Base-by-base conservation (phyloP, 495 filamentous ascomycete genomes). In the Neurospora pannonica region DNA sequence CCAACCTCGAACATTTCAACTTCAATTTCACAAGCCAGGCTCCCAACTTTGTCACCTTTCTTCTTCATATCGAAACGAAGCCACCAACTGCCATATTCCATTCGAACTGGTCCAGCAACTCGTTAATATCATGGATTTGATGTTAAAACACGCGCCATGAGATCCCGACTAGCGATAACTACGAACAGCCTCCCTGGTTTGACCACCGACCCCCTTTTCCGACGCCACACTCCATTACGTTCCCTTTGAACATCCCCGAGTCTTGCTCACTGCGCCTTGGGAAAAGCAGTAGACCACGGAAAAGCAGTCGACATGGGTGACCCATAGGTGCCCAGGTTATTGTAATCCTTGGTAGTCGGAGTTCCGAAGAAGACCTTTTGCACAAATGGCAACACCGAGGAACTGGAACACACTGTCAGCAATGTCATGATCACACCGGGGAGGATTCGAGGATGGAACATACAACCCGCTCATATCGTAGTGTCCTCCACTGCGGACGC, bases 381-480 rank as follows among this genome's bases (percentile, higher is more conserved):
- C 38, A 87, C 86, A 76, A 85, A 87, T 8, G 86, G 86, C 70
- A 87, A 77, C 19, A 88, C 81, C 60, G 84, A 84, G 34, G 85
- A 79, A 74, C 84, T 86, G 73, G 24, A 40, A 38, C 4, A n/a
- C 8, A 31, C n/a, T n/a, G 77, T 48, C 36, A 62, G 39, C n/a
- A 54, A 24, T 7, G 60, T 67, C 62, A 54, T 21, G 8, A 46
- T 19, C 42, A 46, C 19, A 17, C 43, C 5, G 4, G 67, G 36
- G 72, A 70, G 15, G 69, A 38, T n/a, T 37, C 38, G 13, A 42
- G 17, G 19, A n/a, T 17, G 6, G 1, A 42, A 81, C 84, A 81
- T 75, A 86, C 84, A 82, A 86, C 70, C 85, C 86, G 67, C 81
- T 83, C 79, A 83, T 83, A 60, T 87, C 86, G 76, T 85, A 87